Conservation (phyloP, 495 filamentous ascomycete genomes). For the Penicillium angulare region DNA sequence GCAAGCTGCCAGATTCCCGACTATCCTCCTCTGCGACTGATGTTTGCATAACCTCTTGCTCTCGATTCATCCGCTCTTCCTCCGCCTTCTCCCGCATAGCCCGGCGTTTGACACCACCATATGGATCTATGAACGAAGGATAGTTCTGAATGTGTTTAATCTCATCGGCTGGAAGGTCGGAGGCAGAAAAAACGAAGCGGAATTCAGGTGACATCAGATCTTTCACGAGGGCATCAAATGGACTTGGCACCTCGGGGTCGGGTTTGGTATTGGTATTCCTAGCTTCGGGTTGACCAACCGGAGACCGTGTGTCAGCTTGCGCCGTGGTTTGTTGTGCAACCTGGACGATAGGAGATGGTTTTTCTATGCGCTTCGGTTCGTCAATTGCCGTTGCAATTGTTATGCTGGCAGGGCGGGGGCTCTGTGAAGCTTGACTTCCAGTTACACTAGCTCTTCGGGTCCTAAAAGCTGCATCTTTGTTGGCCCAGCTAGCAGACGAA, state of each 20-base stretch:
- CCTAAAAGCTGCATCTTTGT: conserved; percentile 65
- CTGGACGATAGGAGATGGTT: conserved; percentile 26
- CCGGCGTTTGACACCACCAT: conserved; percentile 73
- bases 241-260: conserved; percentile 25
- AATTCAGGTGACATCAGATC: conserved; percentile 56
- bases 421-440: conserved; percentile 75
- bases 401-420: conserved; percentile 68
- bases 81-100: conserved; percentile 65
- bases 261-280: conserved; percentile 15
- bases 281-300: conserved; percentile 9
- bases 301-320: conserved; percentile 22
- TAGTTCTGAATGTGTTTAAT: conserved; percentile 56
- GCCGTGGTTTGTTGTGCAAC: conserved; percentile 25
- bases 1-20: conserved; percentile 80
- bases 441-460: conserved; percentile 73
- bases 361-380: conserved; percentile 40
- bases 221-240: conserved; percentile 50
- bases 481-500: conserved; percentile 90
- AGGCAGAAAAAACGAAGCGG: conserved; percentile 57
- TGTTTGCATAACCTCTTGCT: conserved; percentile 56
- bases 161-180: conserved; percentile 52
- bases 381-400: conserved; percentile 49
- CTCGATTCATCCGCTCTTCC: conserved; percentile 59
- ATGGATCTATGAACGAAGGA: conserved; percentile 77
- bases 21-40: conserved; percentile 52